Conservation (phyloP, 2,329 filamentous ascomycete genomes). For the Pseudopyrenochaeta lycopersici region DNA sequence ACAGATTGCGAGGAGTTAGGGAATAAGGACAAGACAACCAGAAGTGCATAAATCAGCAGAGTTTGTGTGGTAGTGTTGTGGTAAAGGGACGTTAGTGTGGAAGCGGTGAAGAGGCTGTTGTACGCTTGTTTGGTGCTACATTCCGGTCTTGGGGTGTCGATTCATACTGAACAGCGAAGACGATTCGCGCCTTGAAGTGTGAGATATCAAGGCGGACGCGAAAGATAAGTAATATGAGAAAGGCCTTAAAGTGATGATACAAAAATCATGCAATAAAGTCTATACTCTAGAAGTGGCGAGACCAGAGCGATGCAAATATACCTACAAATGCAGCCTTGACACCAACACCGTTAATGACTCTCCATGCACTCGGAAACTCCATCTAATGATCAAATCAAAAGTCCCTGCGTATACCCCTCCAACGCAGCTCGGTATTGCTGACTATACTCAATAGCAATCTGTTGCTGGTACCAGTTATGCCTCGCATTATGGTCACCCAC, state of each 20-base stretch:
- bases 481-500: slow-evolving; percentile 71
- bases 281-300: background rate
- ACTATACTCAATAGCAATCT: slow-evolving; percentile 49
- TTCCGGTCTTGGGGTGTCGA: background rate
- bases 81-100: too few relatives aligned
- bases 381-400: background rate
- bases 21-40: too few relatives aligned
- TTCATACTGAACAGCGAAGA: background rate
- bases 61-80: too few relatives aligned
- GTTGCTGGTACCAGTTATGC: slow-evolving; percentile 50
- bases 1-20: too few relatives aligned
- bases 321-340: background rate
- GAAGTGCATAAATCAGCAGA: too few relatives aligned
- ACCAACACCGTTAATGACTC: background rate
- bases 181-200: too few relatives aligned
- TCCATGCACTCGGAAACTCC: background rate
- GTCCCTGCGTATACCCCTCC: slow-evolving; percentile 30
- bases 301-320: background rate
- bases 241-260: background rate
- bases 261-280: background rate
- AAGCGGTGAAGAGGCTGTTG: background rate
- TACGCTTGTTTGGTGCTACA: background rate
- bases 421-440: slow-evolving; percentile 41
- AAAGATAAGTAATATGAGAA: background rate
- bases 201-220: background rate